A percentile compares a stretch with the other conserved stretches of the same genome.
Evolutionary conservation across 1,139 yeast genomes (phyloP).

Genomic region (Kurtzmaniella quercitrusa): DNA sequence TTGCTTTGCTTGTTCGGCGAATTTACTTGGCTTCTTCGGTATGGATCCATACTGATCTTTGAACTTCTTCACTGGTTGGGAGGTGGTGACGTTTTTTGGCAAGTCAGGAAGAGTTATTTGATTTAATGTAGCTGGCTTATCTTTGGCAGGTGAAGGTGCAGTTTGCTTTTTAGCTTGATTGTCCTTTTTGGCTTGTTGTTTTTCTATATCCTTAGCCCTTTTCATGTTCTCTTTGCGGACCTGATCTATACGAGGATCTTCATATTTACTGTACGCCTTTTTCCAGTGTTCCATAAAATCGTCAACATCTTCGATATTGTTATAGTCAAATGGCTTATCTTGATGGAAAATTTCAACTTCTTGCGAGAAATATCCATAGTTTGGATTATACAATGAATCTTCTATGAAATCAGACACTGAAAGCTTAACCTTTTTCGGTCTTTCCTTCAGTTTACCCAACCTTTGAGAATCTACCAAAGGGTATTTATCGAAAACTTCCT

Average conservation of each 20-base stretch:
- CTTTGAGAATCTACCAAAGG: conserved; percentile 43
- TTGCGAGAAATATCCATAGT: conserved; percentile 76
- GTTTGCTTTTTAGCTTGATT: conserved; percentile 11
- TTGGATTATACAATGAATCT: conserved; percentile 77
- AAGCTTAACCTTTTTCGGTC: conserved; percentile 70
- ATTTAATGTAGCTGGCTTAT: background rate
- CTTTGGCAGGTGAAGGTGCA: background rate
- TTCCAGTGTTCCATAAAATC: conserved; percentile 71
- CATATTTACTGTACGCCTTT: conserved; percentile 58
- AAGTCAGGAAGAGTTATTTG: conserved; percentile 14
- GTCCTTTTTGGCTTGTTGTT: conserved; percentile 5
- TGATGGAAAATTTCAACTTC: conserved; percentile 76
- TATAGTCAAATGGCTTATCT: conserved; percentile 57
- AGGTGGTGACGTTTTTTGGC: conserved; percentile 12
- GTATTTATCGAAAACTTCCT: conserved; percentile 35
- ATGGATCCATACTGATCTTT: conserved; percentile 12
- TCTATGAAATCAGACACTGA: conserved; percentile 75
- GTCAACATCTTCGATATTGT: conserved; percentile 57
- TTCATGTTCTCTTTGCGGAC: conserved; percentile 10
- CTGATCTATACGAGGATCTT: conserved; percentile 19
- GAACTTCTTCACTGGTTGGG: conserved; percentile 7
- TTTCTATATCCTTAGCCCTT: conserved; percentile 6
- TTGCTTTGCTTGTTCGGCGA: conserved; percentile 32
- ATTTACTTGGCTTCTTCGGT: conserved; percentile 8
- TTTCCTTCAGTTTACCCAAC: conserved; percentile 37